Base-by-base conservation (phyloP, 352 stramenopile genomes). In the Phytopythium oedochilum region DNA sequence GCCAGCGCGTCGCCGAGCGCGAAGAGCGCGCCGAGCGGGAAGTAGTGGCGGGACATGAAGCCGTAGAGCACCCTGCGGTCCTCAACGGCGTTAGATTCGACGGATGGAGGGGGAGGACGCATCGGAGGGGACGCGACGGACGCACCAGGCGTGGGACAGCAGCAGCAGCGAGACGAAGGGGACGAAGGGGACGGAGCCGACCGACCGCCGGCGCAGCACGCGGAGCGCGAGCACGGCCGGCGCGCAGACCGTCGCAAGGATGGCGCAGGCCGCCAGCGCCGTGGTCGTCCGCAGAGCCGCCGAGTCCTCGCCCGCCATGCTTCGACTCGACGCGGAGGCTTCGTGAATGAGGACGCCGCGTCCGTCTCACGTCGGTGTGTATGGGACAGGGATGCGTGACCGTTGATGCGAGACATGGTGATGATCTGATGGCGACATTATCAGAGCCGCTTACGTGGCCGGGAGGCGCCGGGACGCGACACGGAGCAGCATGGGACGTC, bases 1-100 rank as follows among this genome's bases (percentile, higher is more conserved):
- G 49, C 31, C 6, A 40, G 51, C 40, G 61, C 36, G 10, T 59
- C 57, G 18, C 57, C 61, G 15, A 55, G 42, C 22, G 63, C 17
- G 32, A 61, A 63, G 35, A 56, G 65, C 17, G 22, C 51, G 49
- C 66, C 63, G 23, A 69, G 47, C 29, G 64, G 64, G 43, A 71
- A 66, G 49, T 58, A 64, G 26, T 61, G 60, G 28, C 57, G 11
- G 5, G 49, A 54, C 39, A 69, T 40, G 60, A 63, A 68, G 11
- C 64, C 64, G 32, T 71, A 70, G 20, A 62, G 23, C 57, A 66
- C 63, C 38, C 38, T 43, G 38, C 9, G 18, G 34, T n/a, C n/a
- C n/a, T n/a, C n/a, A n/a, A n/a, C n/a, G n/a, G n/a, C n/a, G n/a
- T n/a, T n/a, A n/a, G n/a, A n/a, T n/a, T n/a, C n/a, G n/a, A n/a